Evolutionary conservation across 768 basidiomycete genomes (phyloP), one percentile per base, ranked within the genome.

Genomic region (Russula earlei): DNA sequence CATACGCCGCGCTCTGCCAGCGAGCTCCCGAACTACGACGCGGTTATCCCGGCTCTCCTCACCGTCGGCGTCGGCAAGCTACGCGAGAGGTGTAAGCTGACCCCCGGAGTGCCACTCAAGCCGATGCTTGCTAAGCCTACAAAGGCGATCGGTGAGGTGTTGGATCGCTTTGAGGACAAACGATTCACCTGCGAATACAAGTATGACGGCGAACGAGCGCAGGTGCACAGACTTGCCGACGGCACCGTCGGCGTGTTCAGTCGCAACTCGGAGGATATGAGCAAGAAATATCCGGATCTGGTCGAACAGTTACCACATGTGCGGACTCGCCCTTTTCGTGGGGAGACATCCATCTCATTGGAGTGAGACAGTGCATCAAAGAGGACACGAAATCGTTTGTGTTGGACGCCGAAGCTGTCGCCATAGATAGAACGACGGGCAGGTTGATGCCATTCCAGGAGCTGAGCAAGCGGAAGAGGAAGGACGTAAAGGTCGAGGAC

Each of bases 61-160:
- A 79, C 85, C 62, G 74, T 76, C 52, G 95, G 95, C 1, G 78
- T 94, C 43, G 78, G 78, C 36, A 74, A 79, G 14, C 71, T 99
- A 34, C 77, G 72, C 19, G 79, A 84, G 17, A 73, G 75, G 43
- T 97, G 96, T 75, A 92, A 88, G 67, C 79, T 99, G 17, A 94
- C 91, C 10, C 94, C 96, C 14, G 95, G 95, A 58, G 85, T 98
- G 34, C 96, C 96, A 1, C 75, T 99, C 34, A 99, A 99, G 65
- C 96, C 96, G 14, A 99, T 99, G 96, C 76, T 99, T 49, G 96
- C 96, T 15, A 99, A 98, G 70, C 96, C 96, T 9, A 98, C 95
- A 0, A 99, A 99, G 70, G 96, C 96, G 3, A 98, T 99, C 62
- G 85, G 91, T 14, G 95, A 98, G 71, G 95, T 99, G 19, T 78